Evolutionary conservation across 2,329 filamentous ascomycete genomes (phyloP).

Genomic region (Neocatenulostroma microsporum): DNA sequence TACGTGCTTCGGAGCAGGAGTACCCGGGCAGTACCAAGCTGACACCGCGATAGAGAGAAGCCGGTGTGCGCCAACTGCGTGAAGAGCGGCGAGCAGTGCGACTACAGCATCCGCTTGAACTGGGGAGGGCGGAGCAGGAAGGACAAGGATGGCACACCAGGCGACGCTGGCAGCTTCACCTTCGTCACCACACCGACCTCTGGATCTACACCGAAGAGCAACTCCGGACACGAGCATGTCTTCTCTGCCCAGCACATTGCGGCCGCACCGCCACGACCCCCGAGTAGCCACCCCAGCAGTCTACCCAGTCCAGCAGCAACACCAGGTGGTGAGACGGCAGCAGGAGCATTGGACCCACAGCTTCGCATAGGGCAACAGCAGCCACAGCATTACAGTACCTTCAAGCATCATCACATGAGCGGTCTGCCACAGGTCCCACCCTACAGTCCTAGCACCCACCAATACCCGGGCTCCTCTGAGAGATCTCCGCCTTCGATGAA

Average conservation of each 20-base stretch:
- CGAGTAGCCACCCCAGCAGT: conserved; percentile 13
- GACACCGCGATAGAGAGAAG: conserved; percentile 51
- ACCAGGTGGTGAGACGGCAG: conserved; percentile 10
- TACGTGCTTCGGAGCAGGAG: background rate
- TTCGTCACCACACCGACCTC: conserved; percentile 21
- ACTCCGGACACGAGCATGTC: conserved; percentile 22
- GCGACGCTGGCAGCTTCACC: conserved; percentile 21
- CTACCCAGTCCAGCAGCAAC: conserved; percentile 16
- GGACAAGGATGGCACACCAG: conserved; percentile 27
- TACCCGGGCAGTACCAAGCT: background rate
- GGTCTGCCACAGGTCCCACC: background rate
- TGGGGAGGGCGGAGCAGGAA: conserved; percentile 66
- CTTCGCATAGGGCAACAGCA: conserved; percentile 6
- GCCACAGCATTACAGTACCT: background rate
- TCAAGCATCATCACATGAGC: background rate
- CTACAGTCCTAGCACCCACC: background rate
- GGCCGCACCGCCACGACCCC: conserved; percentile 15
- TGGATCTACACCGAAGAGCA: conserved; percentile 5
- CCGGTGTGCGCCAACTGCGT: conserved; percentile 66
- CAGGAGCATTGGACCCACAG: conserved; percentile 17
- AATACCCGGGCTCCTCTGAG: conserved; percentile 9
- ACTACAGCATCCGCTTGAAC: conserved; percentile 73
- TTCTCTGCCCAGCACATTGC: conserved; percentile 28
- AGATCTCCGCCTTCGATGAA: conserved; percentile 14
- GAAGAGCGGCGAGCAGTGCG: conserved; percentile 60